Evolutionary conservation across 2,329 filamentous ascomycete genomes (phyloP).

Genomic region (Clonostachys rosea): DNA sequence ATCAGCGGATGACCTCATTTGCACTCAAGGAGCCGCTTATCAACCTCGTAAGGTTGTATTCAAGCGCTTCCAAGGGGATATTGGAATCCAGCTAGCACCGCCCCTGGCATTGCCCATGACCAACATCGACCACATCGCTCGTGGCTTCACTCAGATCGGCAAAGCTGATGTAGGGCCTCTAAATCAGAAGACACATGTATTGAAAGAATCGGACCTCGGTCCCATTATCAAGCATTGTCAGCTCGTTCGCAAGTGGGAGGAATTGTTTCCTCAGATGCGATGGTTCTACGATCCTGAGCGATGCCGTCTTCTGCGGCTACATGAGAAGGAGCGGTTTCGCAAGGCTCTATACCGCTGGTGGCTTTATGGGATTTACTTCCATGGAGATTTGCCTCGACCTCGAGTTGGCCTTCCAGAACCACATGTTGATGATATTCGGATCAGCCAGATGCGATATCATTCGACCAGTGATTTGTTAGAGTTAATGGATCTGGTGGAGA

Average conservation of each 20-base stretch:
- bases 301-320: conserved; percentile 33
- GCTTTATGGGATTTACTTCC: conserved; percentile 48
- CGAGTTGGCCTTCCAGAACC: conserved; percentile 29
- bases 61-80: conserved; percentile 24
- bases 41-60: conserved; percentile 31
- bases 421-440: conserved; percentile 31
- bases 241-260: conserved; percentile 30
- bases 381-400: conserved; percentile 33
- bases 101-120: not conserved
- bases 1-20: conserved; percentile 24
- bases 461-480: conserved; percentile 38
- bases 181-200: conserved; percentile 10
- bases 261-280: conserved; percentile 33
- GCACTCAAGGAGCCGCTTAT: conserved; percentile 22
- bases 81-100: conserved; percentile 14
- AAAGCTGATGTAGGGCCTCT: conserved; percentile 3
- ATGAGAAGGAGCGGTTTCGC: conserved; percentile 41
- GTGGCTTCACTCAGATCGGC: conserved; percentile 12
- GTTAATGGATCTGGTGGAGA: conserved; percentile 37
- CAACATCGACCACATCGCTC: not conserved
- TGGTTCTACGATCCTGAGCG: conserved; percentile 41
- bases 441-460: conserved; percentile 35
- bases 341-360: conserved; percentile 49
- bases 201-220: conserved; percentile 24
- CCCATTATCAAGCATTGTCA: conserved; percentile 25